Base-by-base conservation (phyloP, 164 flowering plant species). In the Echeveria elegans region DNA sequence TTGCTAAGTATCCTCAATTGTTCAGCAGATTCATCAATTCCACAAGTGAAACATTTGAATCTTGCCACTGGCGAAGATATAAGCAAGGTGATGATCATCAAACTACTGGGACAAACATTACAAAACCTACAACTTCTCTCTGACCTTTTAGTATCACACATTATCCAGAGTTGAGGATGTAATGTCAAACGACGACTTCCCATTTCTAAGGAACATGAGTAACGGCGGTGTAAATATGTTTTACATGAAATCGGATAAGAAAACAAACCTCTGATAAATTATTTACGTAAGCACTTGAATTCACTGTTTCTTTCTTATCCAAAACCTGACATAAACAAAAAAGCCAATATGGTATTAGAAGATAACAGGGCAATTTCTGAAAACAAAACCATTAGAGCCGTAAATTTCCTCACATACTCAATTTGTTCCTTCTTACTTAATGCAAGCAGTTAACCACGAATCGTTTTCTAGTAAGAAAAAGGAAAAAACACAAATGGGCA, bases 231-330 rank as follows among this genome's bases (percentile, higher is more conserved):
- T 40, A 29, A 26, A 40, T 65, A 21, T n/a, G 58, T 10, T 45
- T 64, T 1, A 7, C 47, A 23, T 50, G 63, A 1, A 68, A 66
- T 47, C 28, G 59, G 61, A 52, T 24, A 10, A 66, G 26, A 65
- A 66, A 64, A 26, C 64, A 34, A 83, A 92, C 98, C 93, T 30
- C 69, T 63, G 96, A 81, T 16, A 90, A 82, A 74, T 79, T 77
- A 74, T 86, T 89, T 30, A 74, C 79, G 7, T 86, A 70, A 61
- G 82, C 72, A 72, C 65, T 79, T 56, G 77, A 82, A 32, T 68
- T 76, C 31, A 71, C 66, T 28, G 52, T 73, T 70, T 80, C 77
- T 70, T 77, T 76, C 21, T 71, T 80, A 45, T 88, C 90, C 74
- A 89, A 72, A 50, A 92, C 83, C 97, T 92, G 77, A 53, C 71